Evolutionary conservation across 2,329 filamentous ascomycete genomes (phyloP).

Genomic region (Calonectria pauciramosa): DNA sequence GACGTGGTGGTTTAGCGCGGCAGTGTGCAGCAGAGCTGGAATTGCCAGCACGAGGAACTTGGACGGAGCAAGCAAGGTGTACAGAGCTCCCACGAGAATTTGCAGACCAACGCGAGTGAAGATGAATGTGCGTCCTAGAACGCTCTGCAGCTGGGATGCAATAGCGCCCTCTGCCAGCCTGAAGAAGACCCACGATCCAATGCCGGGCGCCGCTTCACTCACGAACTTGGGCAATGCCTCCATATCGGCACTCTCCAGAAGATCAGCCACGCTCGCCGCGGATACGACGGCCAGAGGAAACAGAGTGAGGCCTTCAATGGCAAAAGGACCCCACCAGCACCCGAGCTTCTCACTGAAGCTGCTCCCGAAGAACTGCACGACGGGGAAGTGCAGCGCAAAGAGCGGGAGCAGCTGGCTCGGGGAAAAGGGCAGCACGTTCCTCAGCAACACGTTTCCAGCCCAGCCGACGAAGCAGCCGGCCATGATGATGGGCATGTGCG

Average conservation of each 20-base stretch:
- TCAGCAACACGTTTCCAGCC: conserved; percentile 73
- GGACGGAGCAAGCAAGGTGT: conserved; percentile 77
- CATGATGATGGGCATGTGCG: conserved; percentile 77
- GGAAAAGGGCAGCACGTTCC: conserved; percentile 60
- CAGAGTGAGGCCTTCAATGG: conserved; percentile 81
- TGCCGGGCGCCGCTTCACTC: conserved; percentile 74
- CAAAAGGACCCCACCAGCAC: conserved; percentile 78
- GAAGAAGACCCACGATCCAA: conserved; percentile 77
- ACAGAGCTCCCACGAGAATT: conserved; percentile 74
- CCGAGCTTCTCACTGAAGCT: conserved; percentile 76
- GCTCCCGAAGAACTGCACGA: conserved; percentile 80
- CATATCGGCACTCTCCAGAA: conserved; percentile 73
- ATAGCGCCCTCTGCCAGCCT: conserved; percentile 62
- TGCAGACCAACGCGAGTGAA: conserved; percentile 82
- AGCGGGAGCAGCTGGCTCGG: conserved; percentile 74
- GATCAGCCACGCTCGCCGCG: conserved; percentile 72
- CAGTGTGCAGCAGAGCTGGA: conserved; percentile 80
- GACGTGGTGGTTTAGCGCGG: conserved; percentile 81
- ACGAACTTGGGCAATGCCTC: conserved; percentile 68
- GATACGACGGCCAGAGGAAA: conserved; percentile 77
- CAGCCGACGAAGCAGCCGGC: conserved; percentile 79
- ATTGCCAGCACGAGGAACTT: conserved; percentile 75
- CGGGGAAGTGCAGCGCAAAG: conserved; percentile 81
- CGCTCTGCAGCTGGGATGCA: conserved; percentile 56
- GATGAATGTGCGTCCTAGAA: conserved; percentile 73